Evolutionary conservation across 2,329 filamentous ascomycete genomes (phyloP).

Genomic region (Furcasterigmium furcatum): DNA sequence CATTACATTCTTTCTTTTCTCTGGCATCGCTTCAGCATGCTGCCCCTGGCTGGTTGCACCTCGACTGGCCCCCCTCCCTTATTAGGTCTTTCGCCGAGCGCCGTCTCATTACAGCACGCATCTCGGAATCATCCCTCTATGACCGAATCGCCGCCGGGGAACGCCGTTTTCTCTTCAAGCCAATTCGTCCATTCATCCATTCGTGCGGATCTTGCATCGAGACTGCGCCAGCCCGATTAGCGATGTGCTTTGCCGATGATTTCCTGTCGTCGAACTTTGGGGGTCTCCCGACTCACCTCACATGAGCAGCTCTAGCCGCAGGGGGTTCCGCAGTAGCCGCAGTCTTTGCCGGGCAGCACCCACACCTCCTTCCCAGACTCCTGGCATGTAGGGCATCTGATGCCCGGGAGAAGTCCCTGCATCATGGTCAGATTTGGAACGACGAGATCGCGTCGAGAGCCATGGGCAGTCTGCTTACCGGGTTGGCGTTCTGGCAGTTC

Average conservation of each 20-base stretch:
- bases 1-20: no score
- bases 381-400: conserved; percentile 49
- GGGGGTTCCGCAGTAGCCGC: conserved; percentile 47
- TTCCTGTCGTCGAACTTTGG: not conserved
- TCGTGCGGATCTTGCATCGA: not conserved
- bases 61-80: no score
- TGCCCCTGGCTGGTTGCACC: no score
- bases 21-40: no score
- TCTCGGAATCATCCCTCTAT: not conserved
- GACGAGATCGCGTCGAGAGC: not conserved
- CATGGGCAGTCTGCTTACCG: not conserved
- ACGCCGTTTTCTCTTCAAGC: not conserved
- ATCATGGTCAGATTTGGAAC: not conserved
- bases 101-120: no score
- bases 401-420: conserved; percentile 40
- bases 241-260: not conserved
- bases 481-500: not conserved
- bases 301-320: conserved; percentile 19
- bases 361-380: conserved; percentile 48
- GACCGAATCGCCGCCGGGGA: not conserved
- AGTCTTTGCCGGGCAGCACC: conserved; percentile 51
- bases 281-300: not conserved
- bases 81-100: no score
- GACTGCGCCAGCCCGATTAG: conserved; percentile 2
- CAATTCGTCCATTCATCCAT: not conserved